These are phyloP conservation scores for Penicillium paradoxum DNA, from an alignment of 495 filamentous ascomycete genomes.

Conservation along the genomic window DNA sequence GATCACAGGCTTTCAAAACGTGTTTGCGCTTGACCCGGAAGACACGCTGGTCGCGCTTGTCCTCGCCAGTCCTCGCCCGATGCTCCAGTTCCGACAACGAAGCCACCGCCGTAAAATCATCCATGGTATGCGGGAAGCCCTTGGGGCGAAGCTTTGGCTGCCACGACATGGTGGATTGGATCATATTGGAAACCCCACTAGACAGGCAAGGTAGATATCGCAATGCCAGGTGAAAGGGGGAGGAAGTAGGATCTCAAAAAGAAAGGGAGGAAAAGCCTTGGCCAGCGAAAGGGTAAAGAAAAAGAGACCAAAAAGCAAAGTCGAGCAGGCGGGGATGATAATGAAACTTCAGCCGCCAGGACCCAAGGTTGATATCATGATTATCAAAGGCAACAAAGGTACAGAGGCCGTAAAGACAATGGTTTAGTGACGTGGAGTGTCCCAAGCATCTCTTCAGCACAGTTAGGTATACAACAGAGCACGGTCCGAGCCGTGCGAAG, in stretches of 20 bases:
- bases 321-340: conserved; percentile 23
- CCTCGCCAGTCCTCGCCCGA: conserved; percentile 28
- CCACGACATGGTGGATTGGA: conserved; percentile 31
- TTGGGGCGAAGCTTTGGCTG: conserved; percentile 44
- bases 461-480: conserved; percentile 5
- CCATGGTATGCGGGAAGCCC: conserved; percentile 38
- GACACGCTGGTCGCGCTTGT: conserved; percentile 42
- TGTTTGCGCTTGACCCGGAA: conserved; percentile 49
- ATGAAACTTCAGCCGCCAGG: conserved; percentile 19
- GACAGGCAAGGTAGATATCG: not conserved
- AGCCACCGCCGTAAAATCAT: conserved; percentile 30
- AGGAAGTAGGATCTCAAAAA: conserved; percentile 1
- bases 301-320: conserved; percentile 12
- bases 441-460: not conserved
- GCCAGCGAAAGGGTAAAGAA: conserved; percentile 14
- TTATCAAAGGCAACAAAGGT: not conserved
- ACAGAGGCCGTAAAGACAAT: not conserved
- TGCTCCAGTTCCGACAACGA: conserved; percentile 33
- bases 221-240: not conserved
- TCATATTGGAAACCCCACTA: conserved; percentile 3
- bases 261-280: conserved; percentile 6
- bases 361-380: conserved; percentile 15
- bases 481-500: conserved; percentile 24
- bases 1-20: conserved; percentile 46
- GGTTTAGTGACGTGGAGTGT: conserved; percentile 6